These are phyloP conservation scores for Viola pubescens DNA, from an alignment of 441 rosid species.

Conservation along the genomic window DNA sequence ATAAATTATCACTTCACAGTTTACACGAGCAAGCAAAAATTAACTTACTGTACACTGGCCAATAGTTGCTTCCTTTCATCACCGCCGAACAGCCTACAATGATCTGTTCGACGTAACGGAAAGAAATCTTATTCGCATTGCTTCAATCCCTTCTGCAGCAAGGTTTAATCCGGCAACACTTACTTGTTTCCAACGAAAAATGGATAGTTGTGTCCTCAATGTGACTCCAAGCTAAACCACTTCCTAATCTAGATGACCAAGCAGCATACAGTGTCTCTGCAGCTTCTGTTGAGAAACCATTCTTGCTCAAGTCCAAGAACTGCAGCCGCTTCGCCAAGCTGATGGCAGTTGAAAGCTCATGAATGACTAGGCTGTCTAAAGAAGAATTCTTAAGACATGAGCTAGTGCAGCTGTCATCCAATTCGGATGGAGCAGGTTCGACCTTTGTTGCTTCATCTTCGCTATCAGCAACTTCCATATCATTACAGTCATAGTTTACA, in stretches of 20 bases:
- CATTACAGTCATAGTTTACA: conserved; percentile 28
- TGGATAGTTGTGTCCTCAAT: conserved; percentile 48
- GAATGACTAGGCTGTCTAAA: conserved; percentile 28
- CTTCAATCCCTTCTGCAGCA: conserved; percentile 71
- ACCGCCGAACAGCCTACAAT: no score
- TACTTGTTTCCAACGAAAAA: conserved; percentile 42
- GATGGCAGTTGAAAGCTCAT: conserved; percentile 53
- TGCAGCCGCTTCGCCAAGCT: conserved; percentile 55
- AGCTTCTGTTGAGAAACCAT: conserved; percentile 45
- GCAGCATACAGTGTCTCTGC: conserved; percentile 46
- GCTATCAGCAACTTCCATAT: conserved; percentile 84
- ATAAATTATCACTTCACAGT: no score
- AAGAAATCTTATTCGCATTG: no score
- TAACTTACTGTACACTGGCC: no score
- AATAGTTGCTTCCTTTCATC: no score
- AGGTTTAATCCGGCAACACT: conserved; percentile 53
- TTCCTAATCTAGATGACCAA: conserved; percentile 55
- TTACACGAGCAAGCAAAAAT: no score
- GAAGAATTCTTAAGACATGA: conserved; percentile 37
- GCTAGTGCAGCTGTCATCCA: conserved; percentile 41
- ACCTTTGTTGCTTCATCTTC: conserved; percentile 43
- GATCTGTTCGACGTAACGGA: no score
- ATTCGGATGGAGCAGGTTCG: conserved; percentile 34
- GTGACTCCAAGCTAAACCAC: conserved; percentile 43
- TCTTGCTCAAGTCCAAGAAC: conserved; percentile 62